Conservation (phyloP, 345 rosid genomes). For the Salix udensis region DNA sequence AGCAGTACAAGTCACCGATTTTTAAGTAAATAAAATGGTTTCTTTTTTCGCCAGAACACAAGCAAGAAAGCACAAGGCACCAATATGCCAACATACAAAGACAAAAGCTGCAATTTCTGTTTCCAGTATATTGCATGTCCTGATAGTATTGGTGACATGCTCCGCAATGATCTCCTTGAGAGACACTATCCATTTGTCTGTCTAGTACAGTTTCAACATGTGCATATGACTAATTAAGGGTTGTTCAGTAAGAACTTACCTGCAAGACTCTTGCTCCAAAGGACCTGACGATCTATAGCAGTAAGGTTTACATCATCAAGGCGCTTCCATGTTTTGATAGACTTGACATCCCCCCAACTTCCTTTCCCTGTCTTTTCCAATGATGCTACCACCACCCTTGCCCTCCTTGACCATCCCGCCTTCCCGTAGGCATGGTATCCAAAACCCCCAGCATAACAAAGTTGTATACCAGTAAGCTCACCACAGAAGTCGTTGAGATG, state of each 20-base stretch:
- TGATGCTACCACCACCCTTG: conserved; percentile 63
- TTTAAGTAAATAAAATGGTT: neutral
- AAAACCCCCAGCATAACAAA: conserved; percentile 90
- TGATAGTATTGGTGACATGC: neutral
- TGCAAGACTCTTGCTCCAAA: conserved; percentile 61
- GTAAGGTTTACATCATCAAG: conserved; percentile 71
- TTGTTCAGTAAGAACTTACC: conserved; percentile 27
- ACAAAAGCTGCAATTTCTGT: neutral
- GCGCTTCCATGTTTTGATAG: conserved; percentile 86
- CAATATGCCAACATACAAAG: neutral
- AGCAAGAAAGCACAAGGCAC: neutral
- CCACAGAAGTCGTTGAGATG: conserved; percentile 90
- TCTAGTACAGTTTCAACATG: neutral
- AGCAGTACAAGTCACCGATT: neutral
- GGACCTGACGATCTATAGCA: conserved; percentile 56
- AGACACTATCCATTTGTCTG: neutral
- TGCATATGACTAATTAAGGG: neutral
- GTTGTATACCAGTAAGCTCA: conserved; percentile 53
- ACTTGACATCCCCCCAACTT: conserved; percentile 70
- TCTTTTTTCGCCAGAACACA: neutral
- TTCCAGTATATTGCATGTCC: neutral
- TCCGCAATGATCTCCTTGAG: neutral
- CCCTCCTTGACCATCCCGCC: conserved; percentile 88
- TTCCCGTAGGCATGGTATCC: conserved; percentile 96
- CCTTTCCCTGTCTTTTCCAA: conserved; percentile 56